Percentiles rank a stretch among this genome's conserved stretches.
These are phyloP conservation scores for Penicillium sp. DNA, from an alignment of 2,329 filamentous ascomycete species.

Conservation along the genomic window DNA sequence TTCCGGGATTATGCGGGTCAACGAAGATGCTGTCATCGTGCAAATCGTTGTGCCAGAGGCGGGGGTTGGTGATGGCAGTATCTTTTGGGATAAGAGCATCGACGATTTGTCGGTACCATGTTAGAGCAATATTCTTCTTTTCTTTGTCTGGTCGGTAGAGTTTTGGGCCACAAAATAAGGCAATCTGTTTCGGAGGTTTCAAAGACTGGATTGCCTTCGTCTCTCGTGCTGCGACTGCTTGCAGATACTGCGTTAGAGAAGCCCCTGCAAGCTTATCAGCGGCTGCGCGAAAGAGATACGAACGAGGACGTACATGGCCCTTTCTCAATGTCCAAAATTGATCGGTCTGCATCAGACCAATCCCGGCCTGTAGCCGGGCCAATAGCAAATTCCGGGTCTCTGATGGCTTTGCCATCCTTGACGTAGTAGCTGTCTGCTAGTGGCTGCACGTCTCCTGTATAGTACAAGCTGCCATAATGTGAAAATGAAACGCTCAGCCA, in stretches of 20 bases:
- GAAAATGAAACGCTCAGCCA: constrained; percentile 31
- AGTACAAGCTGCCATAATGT: constrained; percentile 31
- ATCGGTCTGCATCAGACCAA: constrained; percentile 27
- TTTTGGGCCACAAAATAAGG: constrained; percentile 30
- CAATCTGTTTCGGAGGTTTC: constrained; percentile 24
- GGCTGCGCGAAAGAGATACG: constrained; percentile 7
- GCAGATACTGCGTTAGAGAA: constrained; percentile 25
- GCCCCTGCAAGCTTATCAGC: constrained; percentile 23
- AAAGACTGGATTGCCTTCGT: constrained; percentile 22
- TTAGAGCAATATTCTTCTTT: constrained; percentile 27
- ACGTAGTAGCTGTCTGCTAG: constrained; percentile 20
- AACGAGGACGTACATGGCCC: constrained; percentile 27
- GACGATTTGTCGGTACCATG: constrained; percentile 25
- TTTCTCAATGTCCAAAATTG: constrained; percentile 23
- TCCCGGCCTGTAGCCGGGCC: constrained; percentile 28
- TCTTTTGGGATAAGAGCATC: constrained; percentile 26
- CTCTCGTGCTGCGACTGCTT: constrained; percentile 27
- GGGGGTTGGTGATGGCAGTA: constrained; percentile 18
- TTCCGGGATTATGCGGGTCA: constrained; percentile 27
- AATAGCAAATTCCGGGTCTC: constrained; percentile 24
- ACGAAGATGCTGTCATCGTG: constrained; percentile 34
- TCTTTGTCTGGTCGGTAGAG: constrained; percentile 25
- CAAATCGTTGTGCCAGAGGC: constrained; percentile 32
- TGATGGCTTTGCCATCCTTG: constrained; percentile 22
- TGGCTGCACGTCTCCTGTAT: constrained; percentile 22